Evolutionary conservation across 192 early-diverging fungal species (phyloP), one percentile per base, ranked within the genome.

Genomic region (Martensiomyces pterosporus): DNA sequence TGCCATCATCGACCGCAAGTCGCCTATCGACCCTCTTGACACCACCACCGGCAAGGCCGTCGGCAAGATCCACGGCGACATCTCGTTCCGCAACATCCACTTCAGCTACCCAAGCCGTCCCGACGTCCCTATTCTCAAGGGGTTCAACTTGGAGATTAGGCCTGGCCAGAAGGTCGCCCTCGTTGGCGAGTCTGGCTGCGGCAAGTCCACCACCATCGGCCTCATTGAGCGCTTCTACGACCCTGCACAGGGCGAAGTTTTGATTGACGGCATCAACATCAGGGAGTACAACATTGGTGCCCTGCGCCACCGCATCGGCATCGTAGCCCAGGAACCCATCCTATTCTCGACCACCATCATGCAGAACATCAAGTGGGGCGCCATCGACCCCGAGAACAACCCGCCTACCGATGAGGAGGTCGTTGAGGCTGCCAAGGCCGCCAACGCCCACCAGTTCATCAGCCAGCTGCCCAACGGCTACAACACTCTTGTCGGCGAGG

Each of bases 311-410:
- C 82, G 86, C 41, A 90, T 97, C 46, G 94, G 91, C 27, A 79
- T 95, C 33, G 94, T 95, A 29, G 75, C 80, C 5, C 93, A 92
- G 77, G 93, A 95, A 52, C 94, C 92, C 6, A 84, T 93, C 27
- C 73, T 97, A 26, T 96, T 96, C 60, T 84, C 82, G 46, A 60
- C 48, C 1, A 77, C 79, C 39, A 88, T 98, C 43, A 69, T 70
- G 45, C 80, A 93, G 57, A 98, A 98, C 70, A 78, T 98, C 34
- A 44, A 78, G 18, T 80, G 82, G 61, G 88, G 88, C 36, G 76
- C 80, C 21, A 52, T 79, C 9, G 61, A 79, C n/a, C 45, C 64
- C 3, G 70, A 79, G n/a, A 69, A 77, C 19, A 58, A 67, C 43
- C 47, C 63, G 27, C 76, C 83, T 13, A 87, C 86, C 2, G 83